These are phyloP conservation scores for Dipodascus geniculatus DNA, from an alignment of 805 yeast genomes.

Conservation along the genomic window DNA sequence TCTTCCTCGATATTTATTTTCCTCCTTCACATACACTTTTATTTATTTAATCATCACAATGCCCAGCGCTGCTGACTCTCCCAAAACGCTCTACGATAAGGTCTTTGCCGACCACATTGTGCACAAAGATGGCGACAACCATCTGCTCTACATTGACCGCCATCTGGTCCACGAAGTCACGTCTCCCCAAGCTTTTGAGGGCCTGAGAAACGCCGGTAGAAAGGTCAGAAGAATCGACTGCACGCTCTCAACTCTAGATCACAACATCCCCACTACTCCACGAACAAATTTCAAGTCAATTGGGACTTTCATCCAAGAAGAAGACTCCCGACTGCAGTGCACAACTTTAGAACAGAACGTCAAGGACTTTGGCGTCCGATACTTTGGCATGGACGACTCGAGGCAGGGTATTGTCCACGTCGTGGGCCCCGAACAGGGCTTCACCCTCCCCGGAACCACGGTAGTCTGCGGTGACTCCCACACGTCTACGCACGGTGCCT, in stretches of 20 bases:
- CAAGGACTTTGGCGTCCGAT: conserved; percentile 76
- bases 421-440: conserved; percentile 98
- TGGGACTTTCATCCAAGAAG: conserved; percentile 73
- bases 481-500: conserved; percentile 98
- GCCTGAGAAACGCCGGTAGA: conserved; percentile 79
- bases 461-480: conserved; percentile 99
- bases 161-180: conserved; percentile 98
- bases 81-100: conserved; percentile 86
- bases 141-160: conserved; percentile 84
- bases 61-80: conserved; percentile 28
- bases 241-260: conserved; percentile 91
- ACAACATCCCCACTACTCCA: conserved; percentile 93
- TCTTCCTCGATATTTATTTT: too few relatives aligned
- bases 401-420: conserved; percentile 98
- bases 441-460: conserved; percentile 96
- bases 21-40: not conserved
- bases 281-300: conserved; percentile 64
- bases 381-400: conserved; percentile 86
- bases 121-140: conserved; percentile 76
- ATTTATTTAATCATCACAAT: conserved; percentile 5
- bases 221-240: conserved; percentile 82
- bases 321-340: conserved; percentile 87
- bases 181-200: conserved; percentile 98
- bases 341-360: conserved; percentile 89
- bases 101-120: conserved; percentile 93